Percentiles rank a stretch among this genome's conserved stretches.
Evolutionary conservation across 352 stramenopile species (phyloP).

Genomic region (Pythium dissotocum): DNA sequence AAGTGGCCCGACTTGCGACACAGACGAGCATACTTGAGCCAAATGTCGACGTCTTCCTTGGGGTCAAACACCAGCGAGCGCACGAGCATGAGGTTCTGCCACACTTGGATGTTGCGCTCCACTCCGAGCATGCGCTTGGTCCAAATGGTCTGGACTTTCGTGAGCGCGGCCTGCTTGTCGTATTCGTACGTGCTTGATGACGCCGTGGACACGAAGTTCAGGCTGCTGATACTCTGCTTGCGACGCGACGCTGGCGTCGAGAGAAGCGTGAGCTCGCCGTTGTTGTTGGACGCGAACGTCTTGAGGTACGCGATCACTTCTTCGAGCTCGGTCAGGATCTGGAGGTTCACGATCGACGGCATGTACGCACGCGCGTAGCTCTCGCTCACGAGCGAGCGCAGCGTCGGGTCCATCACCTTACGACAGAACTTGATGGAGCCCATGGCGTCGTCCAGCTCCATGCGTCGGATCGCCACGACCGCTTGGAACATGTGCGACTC

Average conservation of each 20-base stretch:
- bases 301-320: slow-evolving; percentile 88
- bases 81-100: slow-evolving; percentile 96
- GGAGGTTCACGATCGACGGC: slow-evolving; percentile 96
- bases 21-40: slow-evolving; percentile 93
- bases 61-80: slow-evolving; percentile 91
- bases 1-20: slow-evolving; percentile 91
- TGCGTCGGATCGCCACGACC: slow-evolving; percentile 94
- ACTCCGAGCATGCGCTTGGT: slow-evolving; percentile 93
- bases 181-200: slow-evolving; percentile 73
- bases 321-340: slow-evolving; percentile 97
- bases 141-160: slow-evolving; percentile 82
- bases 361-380: slow-evolving; percentile 97
- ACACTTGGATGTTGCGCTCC: slow-evolving; percentile 91
- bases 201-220: slow-evolving; percentile 78
- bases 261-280: slow-evolving; percentile 72
- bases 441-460: slow-evolving; percentile 93
- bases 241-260: slow-evolving; percentile 46
- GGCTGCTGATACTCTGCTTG: slow-evolving; percentile 79
- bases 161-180: slow-evolving; percentile 69
- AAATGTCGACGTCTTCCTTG: slow-evolving; percentile 91
- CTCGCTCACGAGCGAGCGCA: slow-evolving; percentile 97
- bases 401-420: slow-evolving; percentile 95
- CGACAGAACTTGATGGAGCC: slow-evolving; percentile 93
- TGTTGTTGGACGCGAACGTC: slow-evolving; percentile 77
- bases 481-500: slow-evolving; percentile 85